Percentiles rank a stretch among this genome's conserved stretches.
Conservation (phyloP, 805 yeast genomes). For the Pichia kluyveri region DNA sequence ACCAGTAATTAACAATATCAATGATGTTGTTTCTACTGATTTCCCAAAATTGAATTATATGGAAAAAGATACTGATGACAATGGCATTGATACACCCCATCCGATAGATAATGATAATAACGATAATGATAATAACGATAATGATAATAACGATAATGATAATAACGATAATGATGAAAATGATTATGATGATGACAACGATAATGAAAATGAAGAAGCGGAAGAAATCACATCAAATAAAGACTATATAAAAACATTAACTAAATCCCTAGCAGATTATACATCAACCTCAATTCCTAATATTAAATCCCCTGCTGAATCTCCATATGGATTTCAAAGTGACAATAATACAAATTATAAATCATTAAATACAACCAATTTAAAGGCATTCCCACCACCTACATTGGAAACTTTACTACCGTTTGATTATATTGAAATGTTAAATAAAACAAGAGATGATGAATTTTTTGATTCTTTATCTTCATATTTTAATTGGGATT, state of each 20-base stretch:
- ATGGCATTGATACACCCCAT: no score
- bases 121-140: neutral
- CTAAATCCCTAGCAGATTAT: conserved; percentile 13
- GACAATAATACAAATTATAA: no score
- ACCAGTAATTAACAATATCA: no score
- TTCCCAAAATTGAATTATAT: no score
- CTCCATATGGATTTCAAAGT: neutral
- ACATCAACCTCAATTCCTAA: neutral
- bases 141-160: neutral
- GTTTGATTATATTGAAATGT: conserved; percentile 21
- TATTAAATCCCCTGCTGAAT: conserved; percentile 3
- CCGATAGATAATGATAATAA: no score
- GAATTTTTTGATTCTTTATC: conserved; percentile 21
- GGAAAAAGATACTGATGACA: no score
- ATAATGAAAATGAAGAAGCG: conserved; percentile 2
- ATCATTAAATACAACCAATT: neutral
- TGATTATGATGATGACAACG: conserved; percentile 3
- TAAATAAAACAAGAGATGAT: conserved; percentile 22
- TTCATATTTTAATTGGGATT: conserved; percentile 23
- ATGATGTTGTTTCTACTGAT: no score
- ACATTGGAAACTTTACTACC: neutral
- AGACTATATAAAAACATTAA: conserved; percentile 17
- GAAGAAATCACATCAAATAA: conserved; percentile 7
- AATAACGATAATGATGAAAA: conserved; percentile 1
- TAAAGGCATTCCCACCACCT: conserved; percentile 6